These are phyloP conservation scores for Castanea mollissima DNA, from an alignment of 306 rosid genomes.

Conservation along the genomic window DNA sequence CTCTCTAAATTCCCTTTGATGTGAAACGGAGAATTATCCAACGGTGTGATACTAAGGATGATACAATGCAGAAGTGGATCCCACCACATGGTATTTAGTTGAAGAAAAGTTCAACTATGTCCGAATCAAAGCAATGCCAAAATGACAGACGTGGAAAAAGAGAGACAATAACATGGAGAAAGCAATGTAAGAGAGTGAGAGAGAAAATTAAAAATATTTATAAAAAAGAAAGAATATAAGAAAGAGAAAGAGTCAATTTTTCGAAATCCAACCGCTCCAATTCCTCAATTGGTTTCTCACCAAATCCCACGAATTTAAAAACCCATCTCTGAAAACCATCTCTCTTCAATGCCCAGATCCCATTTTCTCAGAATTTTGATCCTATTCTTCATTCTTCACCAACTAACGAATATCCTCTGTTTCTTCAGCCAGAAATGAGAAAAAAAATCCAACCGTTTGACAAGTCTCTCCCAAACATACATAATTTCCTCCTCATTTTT, in stretches of 20 bases:
- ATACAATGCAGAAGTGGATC: neutral
- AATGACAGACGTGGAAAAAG: constrained; percentile 9
- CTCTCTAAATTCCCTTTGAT: neutral
- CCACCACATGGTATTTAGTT: constrained; percentile 11
- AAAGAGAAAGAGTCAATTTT: constrained; percentile 23
- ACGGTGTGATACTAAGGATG: constrained; percentile 7
- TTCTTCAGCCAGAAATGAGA: neutral
- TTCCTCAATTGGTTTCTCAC: constrained; percentile 40
- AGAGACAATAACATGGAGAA: constrained; percentile 5
- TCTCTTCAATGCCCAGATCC: constrained; percentile 37
- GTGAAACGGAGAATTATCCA: neutral
- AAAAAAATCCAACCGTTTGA: neutral
- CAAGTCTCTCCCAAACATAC: neutral
- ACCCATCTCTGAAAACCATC: constrained; percentile 24
- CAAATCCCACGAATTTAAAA: constrained; percentile 52
- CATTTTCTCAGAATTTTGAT: constrained; percentile 29
- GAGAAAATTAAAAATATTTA: neutral
- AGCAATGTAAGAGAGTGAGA: neutral
- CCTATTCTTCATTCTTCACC: constrained; percentile 1
- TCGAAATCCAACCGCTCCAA: constrained; percentile 62
- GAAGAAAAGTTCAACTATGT: constrained; percentile 13
- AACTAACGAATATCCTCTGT: constrained; percentile 17
- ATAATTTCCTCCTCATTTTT: neutral
- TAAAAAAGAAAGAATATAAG: too few species aligned
- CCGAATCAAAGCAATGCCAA: constrained; percentile 4